phyloP scores from a whole-genome alignment of 306 rosid species.

The Betula pendula region DNA sequence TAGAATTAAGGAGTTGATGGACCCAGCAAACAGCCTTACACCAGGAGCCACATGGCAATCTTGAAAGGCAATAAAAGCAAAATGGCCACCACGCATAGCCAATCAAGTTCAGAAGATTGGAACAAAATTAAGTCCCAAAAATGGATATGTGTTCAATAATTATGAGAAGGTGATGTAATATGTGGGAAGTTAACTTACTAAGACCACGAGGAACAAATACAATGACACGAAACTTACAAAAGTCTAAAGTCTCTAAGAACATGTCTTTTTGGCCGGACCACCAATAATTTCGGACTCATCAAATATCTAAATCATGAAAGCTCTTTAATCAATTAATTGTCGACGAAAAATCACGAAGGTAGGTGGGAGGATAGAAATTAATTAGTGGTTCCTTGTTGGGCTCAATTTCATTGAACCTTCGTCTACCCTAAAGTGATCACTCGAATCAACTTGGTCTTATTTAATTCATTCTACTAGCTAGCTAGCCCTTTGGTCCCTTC shows the following conservation, averaged over 20 bases:
- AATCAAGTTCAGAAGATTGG: not conserved
- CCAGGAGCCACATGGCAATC: not conserved
- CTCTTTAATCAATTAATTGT: not conserved
- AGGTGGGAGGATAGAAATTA: constrained; percentile 16
- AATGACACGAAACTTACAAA: constrained; percentile 25
- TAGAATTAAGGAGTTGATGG: not conserved
- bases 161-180: not conserved
- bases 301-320: constrained; percentile 33
- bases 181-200: not conserved
- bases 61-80: not conserved
- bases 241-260: not conserved
- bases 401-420: not conserved
- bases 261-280: constrained; percentile 35
- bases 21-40: not conserved
- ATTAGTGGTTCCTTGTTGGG: constrained; percentile 6
- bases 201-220: no score
- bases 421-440: not conserved
- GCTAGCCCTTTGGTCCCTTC: not conserved
- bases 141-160: constrained; percentile 16
- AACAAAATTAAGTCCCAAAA: not conserved
- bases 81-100: not conserved
- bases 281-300: constrained; percentile 34
- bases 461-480: not conserved
- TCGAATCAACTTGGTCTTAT: not conserved
- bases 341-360: constrained; percentile 14